Percentiles rank a stretch among this genome's conserved stretches.
phyloP scores from a whole-genome alignment of 192 early-diverging fungal species.

The Backusella circina region DNA sequence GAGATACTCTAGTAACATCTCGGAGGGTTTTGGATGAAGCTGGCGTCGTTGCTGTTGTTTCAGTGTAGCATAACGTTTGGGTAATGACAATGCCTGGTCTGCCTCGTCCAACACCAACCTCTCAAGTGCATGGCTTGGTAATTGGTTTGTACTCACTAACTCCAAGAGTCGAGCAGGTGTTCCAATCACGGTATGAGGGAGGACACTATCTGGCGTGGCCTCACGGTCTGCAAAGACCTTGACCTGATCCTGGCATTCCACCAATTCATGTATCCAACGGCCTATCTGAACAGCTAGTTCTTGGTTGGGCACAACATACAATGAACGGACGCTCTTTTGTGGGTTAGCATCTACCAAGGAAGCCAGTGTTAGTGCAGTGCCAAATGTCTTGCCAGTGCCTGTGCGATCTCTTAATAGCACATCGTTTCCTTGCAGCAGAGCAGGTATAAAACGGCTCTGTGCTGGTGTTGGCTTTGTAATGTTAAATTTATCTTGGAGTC shows the following conservation, averaged over 20 bases:
- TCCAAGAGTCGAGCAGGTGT: slow-evolving; percentile 38
- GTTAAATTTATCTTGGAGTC: slow-evolving; percentile 20
- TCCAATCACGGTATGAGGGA: slow-evolving; percentile 40
- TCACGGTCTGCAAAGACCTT: slow-evolving; percentile 3
- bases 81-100: slow-evolving; percentile 50
- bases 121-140: slow-evolving; percentile 32
- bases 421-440: slow-evolving; percentile 35
- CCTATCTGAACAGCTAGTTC: slow-evolving; percentile 50
- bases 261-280: slow-evolving; percentile 36
- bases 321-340: not conserved
- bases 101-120: slow-evolving; percentile 50
- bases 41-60: slow-evolving; percentile 34
- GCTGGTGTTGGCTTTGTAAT: slow-evolving; percentile 39
- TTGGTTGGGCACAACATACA: slow-evolving; percentile 49
- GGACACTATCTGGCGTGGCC: not conserved
- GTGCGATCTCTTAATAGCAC: slow-evolving; percentile 48
- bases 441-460: slow-evolving; percentile 41
- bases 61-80: slow-evolving; percentile 43
- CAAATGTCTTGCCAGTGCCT: slow-evolving; percentile 58
- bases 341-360: not conserved
- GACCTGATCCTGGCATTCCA: not conserved
- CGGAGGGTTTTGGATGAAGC: slow-evolving; percentile 44
- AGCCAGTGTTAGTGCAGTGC: slow-evolving; percentile 40
- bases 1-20: slow-evolving; percentile 21
- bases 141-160: slow-evolving; percentile 19